Evolutionary conservation across 768 basidiomycete species (phyloP).

Genomic region (Lactarius akahatsu): DNA sequence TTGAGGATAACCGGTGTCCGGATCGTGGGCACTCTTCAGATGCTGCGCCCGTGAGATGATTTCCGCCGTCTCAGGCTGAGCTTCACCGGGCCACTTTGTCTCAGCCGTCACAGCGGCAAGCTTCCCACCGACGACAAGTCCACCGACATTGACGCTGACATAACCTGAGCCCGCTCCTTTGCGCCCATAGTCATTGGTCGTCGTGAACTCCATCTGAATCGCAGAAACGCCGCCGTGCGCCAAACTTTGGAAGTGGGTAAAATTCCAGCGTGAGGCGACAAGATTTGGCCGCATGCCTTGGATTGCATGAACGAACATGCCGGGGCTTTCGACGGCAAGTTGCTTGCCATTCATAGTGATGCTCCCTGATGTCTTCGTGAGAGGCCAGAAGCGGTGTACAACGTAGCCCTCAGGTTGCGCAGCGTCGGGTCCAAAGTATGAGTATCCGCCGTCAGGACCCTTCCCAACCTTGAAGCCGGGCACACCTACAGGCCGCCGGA

Average conservation of each 20-base stretch:
- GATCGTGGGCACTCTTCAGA: conserved; percentile 57
- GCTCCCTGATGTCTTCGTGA: conserved; percentile 58
- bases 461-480: conserved; percentile 92
- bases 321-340: conserved; percentile 54
- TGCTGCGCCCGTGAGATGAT: conserved; percentile 70
- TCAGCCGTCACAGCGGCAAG: conserved; percentile 75
- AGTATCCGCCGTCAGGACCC: conserved; percentile 84
- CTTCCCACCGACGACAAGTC: conserved; percentile 77
- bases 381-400: conserved; percentile 90
- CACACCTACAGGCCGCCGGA: conserved; percentile 63
- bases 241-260: conserved; percentile 83
- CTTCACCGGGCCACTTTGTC: conserved; percentile 71
- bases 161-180: conserved; percentile 79
- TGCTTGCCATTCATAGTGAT: conserved; percentile 67
- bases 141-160: conserved; percentile 83
- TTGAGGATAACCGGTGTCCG: conserved; percentile 77
- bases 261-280: conserved; percentile 94
- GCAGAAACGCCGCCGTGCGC: conserved; percentile 76
- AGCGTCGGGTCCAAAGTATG: conserved; percentile 76
- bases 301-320: conserved; percentile 94
- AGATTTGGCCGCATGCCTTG: conserved; percentile 98
- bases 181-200: conserved; percentile 73
- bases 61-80: conserved; percentile 42
- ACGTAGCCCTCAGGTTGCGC: conserved; percentile 80
- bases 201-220: conserved; percentile 95